Base-by-base conservation (phyloP, 176 grass and related monocot genomes). In the Cenchrus fungigraminus region DNA sequence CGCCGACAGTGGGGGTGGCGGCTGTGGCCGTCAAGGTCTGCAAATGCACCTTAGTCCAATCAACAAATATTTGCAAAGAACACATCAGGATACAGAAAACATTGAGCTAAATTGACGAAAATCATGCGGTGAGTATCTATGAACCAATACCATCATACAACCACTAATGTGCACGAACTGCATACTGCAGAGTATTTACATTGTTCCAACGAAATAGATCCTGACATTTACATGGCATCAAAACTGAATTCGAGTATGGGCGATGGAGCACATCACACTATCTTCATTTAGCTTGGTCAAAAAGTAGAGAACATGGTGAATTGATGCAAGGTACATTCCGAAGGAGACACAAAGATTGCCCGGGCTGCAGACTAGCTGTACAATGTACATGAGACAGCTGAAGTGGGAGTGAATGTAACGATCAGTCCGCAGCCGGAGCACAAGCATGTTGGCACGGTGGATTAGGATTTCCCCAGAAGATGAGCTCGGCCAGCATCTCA, bases 181-280 rank as follows among this genome's bases (percentile, higher is more conserved):
- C 31, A 66, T 66, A 66, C 64, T 64, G 61, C 61, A 64, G 9
- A 64, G 25, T 64, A 64, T 64, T 66, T 66, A 15, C 64, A 66
- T 2, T 3, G 12, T 11, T 65, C 12, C 11, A 14, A 65, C 12
- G 10, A 65, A 65, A 66, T 37, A 66, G 34, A 34, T 15, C 31
- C 1, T 0, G 5, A 37, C 64, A 66, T 66, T 13, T 34, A 37
- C 64, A 66, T 37, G 13, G 12, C 64, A 66, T 66, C 29, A 66
- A 66, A 66, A 66, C 64, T 66, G 29, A 34, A 66, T 37, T 66
- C 5, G 12, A 37, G 63, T 12, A 65, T 37, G 2, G 22, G 8
- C 20, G 8, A 61, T 22, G 20, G 25, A 32, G 29, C 12, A 66
- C 31, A 66, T 12, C 64, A 37, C 29, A 28, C 64, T 40, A 13